Conservation (phyloP, 2,329 filamentous ascomycete genomes). For the Zarea fungicola region DNA sequence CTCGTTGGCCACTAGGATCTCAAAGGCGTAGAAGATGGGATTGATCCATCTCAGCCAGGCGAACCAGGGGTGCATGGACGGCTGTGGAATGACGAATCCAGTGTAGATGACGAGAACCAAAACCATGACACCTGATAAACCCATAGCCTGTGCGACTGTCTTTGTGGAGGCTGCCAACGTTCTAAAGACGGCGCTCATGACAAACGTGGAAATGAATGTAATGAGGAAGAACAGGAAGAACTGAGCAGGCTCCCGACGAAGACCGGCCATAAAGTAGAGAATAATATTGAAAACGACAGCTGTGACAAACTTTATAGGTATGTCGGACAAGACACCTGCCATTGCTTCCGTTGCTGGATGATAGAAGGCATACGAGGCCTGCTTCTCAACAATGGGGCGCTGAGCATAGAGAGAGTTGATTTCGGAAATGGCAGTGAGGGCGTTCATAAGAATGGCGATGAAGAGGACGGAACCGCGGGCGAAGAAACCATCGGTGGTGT, state of each 20-base stretch:
- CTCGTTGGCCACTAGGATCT: constrained; percentile 68
- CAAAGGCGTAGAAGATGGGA: constrained; percentile 69
- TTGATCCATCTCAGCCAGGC: constrained; percentile 73
- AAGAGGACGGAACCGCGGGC: constrained; percentile 53
- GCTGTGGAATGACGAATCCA: constrained; percentile 47
- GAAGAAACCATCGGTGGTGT: constrained; percentile 47
- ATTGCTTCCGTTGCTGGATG: constrained; percentile 49
- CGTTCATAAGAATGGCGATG: constrained; percentile 55
- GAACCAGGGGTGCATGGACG: constrained; percentile 66
- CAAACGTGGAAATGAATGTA: constrained; percentile 60
- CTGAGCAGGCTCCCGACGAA: constrained; percentile 52
- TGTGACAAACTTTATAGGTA: constrained; percentile 52
- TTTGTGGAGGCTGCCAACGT: constrained; percentile 66
- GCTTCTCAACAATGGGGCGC: constrained; percentile 45
- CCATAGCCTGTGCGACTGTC: constrained; percentile 56
- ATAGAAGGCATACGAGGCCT: constrained; percentile 45
- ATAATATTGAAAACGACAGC: constrained; percentile 49
- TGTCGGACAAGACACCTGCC: constrained; percentile 48
- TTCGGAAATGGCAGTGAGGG: constrained; percentile 52
- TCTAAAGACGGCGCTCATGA: constrained; percentile 73
- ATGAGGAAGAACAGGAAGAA: constrained; percentile 77
- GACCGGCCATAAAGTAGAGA: constrained; percentile 51
- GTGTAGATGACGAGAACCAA: constrained; percentile 57
- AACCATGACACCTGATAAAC: constrained; percentile 48
- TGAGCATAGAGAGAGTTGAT: constrained; percentile 41